phyloP scores from a whole-genome alignment of 2,329 filamentous ascomycete species.

The Neonectria neomacrospora region DNA sequence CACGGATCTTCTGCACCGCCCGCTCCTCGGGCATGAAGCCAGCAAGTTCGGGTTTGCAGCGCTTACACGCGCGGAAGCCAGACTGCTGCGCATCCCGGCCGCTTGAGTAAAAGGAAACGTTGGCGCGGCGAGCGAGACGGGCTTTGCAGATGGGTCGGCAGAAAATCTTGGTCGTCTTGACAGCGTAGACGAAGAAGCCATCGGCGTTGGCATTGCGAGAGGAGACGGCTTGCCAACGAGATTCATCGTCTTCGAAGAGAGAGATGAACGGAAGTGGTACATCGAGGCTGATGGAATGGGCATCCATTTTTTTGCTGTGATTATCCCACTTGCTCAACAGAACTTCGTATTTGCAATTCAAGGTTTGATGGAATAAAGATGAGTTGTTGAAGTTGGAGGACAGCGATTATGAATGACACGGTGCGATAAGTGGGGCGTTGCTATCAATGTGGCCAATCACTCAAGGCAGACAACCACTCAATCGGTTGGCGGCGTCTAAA shows the following conservation, averaged over 20 bases:
- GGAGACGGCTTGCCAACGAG: conserved; percentile 52
- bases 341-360: neutral
- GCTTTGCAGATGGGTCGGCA: conserved; percentile 71
- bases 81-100: conserved; percentile 56
- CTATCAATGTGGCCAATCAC: conserved; percentile 48
- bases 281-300: neutral
- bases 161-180: conserved; percentile 61
- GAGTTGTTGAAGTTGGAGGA: neutral
- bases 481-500: neutral
- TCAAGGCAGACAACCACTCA: neutral
- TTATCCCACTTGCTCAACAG: neutral
- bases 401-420: neutral
- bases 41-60: conserved; percentile 60
- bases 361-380: neutral
- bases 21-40: conserved; percentile 56
- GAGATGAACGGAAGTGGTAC: neutral
- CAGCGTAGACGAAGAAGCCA: conserved; percentile 56
- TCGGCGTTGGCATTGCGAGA: conserved; percentile 51
- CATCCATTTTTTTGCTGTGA: neutral
- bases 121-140: conserved; percentile 69
- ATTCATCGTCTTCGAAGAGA: conserved; percentile 46
- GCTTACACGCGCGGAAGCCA: conserved; percentile 68
- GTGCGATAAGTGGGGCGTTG: conserved; percentile 41
- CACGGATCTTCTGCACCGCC: conserved; percentile 55
- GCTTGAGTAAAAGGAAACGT: conserved; percentile 65